Evolutionary conservation across 2,329 filamentous ascomycete species (phyloP), one percentile per base, ranked within the genome.

Genomic region (Trichophyton schoenleinii): DNA sequence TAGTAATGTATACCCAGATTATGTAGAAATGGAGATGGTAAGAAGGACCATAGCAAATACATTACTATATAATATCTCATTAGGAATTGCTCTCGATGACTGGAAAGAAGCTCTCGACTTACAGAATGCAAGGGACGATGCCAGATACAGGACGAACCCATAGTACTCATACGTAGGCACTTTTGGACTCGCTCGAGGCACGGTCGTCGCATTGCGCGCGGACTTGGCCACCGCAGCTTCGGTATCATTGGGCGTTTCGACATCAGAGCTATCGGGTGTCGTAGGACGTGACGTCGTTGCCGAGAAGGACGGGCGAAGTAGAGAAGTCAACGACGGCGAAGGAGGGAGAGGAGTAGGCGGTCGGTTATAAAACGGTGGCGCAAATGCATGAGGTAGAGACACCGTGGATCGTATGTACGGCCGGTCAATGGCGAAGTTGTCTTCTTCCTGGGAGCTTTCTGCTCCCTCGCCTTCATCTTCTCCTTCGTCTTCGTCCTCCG

Each of bases 121-220:
- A 71, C 87, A 78, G 72, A 97, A 97, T 1, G 85, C 85, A 59
- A 94, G 79, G 22, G 87, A 89, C 64, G 87, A 91, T 70, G 92
- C 89, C 44, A 99, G 82, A 77, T 99, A 97, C 58, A 99, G 83
- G 60, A 95, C 92, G 76, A 99, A 99, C 72, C 94, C 94, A 73
- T 97, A 97, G 82, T 97, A 99, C 73, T 99, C 94, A 77, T 99
- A 97, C 0, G 94, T 99, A n/a, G 94, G 94, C 1, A 99, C 91
- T 71, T 94, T 91, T 1, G 94, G 94, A 60, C 87, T 87, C 1
- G 91, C 91, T 61, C 90, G 87, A 4, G 91, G 89, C 18, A 96
- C 84, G 1, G 82, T 86, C 64, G 79, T 82, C 64, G 78, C 82
- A 68, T 78, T 79, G 58, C 77, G 79, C 61, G 81, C 84, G 31